Evolutionary conservation across 106 monocot genomes (phyloP).

Genomic region (Amphibolis antarctica): DNA sequence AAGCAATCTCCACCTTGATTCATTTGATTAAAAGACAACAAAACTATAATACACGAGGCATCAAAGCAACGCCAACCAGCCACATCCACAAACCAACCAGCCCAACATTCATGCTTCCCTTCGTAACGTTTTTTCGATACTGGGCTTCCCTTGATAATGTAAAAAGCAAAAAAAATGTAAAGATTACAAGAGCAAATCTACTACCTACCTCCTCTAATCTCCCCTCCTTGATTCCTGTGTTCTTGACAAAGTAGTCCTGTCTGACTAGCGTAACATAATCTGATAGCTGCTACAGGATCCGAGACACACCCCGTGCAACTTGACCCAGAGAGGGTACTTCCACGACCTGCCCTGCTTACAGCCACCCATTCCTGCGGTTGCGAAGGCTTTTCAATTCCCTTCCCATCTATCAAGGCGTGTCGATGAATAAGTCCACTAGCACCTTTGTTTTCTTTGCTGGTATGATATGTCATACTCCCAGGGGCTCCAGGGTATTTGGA

Average conservation of each 20-base stretch:
- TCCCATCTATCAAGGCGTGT: too few species aligned
- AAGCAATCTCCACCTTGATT: neutral
- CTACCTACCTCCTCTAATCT: constrained; percentile 19
- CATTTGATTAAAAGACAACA: neutral
- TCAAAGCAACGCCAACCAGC: constrained; percentile 1
- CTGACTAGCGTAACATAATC: constrained; percentile 36
- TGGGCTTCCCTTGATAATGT: constrained; percentile 8
- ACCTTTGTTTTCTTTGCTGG: constrained; percentile 18
- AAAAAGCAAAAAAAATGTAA: neutral
- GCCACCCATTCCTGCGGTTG: constrained; percentile 32
- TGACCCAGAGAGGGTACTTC: constrained; percentile 14
- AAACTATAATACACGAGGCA: constrained; percentile 12
- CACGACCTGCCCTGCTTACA: constrained; percentile 11
- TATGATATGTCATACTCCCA: constrained; percentile 24
- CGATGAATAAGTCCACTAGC: constrained; percentile 13
- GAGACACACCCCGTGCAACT: constrained; percentile 22
- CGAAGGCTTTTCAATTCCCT: too few species aligned
- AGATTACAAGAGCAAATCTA: neutral
- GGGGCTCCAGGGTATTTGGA: constrained; percentile 32
- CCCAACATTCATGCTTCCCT: neutral
- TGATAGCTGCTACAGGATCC: constrained; percentile 60
- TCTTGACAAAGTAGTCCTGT: constrained; percentile 25
- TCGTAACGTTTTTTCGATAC: too few species aligned
- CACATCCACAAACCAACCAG: neutral
- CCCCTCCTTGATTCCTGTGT: constrained; percentile 36